Base-by-base conservation (phyloP, 768 basidiomycete genomes). In the Suillus subaureus region DNA sequence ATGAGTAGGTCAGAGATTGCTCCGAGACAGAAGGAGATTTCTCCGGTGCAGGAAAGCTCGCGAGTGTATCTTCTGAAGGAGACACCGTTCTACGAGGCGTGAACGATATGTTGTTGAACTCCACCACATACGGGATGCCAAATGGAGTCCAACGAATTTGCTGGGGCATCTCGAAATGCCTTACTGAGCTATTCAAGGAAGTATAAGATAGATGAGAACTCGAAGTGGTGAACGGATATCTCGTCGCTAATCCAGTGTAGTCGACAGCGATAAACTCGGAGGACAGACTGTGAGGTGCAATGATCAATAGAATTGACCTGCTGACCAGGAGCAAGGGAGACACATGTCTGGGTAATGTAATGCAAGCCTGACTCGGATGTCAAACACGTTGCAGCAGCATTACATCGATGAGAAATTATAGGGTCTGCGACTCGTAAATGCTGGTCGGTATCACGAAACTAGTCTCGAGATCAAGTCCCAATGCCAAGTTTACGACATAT, bases 91-190 rank as follows among this genome's bases (percentile, higher is more conserved):
- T 23, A 45, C 51, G 42, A 35, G 61, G 67, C 13, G 18, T 61
- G 4, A 76, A 60, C 2, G 75, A 74, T 11, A 78, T 67, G 35
- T 78, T 68, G 56, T 61, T 70, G 15, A 78, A 78, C 58, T 76
- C 76, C 47, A 64, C 67, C 0, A 78, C 18, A 4, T 76, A 77
- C 1, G 75, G 75, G 2, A 77, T 40, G 7, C 75, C 75, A 40
- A 68, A 76, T 42, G 76, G 49, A 47, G 69, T 73, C 67, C 77
- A 75, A 67, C 70, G 73, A 70, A 76, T 66, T 39, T 75, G 54
- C 31, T 61, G 68, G 11, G 67, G 21, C 73, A 75, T 75, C 11
- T 60, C 31, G n/a, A 37, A 16, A 43, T n/a, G 52, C 23, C 49
- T 37, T 21, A 16, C 23, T 45, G 35, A 28, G 33, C 47, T 31